Percentiles rank a stretch among this genome's conserved stretches.
phyloP scores from a whole-genome alignment of 2,329 filamentous ascomycete species.

The Waltergamsia citrina region DNA sequence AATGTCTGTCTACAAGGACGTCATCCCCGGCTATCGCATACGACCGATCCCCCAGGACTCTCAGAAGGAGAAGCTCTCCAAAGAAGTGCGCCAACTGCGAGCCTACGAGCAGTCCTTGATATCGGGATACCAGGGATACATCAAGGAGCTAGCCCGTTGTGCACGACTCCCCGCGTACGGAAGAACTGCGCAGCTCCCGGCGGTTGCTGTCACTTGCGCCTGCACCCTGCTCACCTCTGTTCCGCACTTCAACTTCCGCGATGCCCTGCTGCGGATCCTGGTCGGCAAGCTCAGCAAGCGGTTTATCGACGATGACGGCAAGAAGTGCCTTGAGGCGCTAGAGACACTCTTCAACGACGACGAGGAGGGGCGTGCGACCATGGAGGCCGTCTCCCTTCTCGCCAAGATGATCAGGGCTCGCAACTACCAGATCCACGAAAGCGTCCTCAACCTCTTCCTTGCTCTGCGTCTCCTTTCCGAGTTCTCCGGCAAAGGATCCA shows the following conservation, averaged over 20 bases:
- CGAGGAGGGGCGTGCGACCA: conserved; percentile 78
- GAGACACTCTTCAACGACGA: conserved; percentile 79
- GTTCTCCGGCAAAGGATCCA: conserved; percentile 76
- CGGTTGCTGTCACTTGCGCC: conserved; percentile 74
- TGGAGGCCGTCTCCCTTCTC: conserved; percentile 77
- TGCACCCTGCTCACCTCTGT: conserved; percentile 73
- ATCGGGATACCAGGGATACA: conserved; percentile 73
- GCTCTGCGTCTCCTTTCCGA: conserved; percentile 82
- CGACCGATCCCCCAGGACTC: conserved; percentile 69
- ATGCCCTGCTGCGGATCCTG: conserved; percentile 78
- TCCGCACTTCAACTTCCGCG: conserved; percentile 94
- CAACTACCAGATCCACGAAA: conserved; percentile 76
- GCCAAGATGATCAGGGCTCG: conserved; percentile 92
- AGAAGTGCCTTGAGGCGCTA: conserved; percentile 68
- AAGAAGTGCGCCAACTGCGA: conserved; percentile 76
- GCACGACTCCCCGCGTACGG: conserved; percentile 44
- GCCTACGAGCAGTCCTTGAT: conserved; percentile 84
- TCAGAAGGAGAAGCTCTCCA: conserved; percentile 72
- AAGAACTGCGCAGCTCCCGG: conserved; percentile 43
- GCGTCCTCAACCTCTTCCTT: conserved; percentile 81
- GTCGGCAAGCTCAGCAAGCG: conserved; percentile 72
- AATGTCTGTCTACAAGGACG: conserved; percentile 84
- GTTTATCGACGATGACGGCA: conserved; percentile 63
- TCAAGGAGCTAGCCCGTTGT: conserved; percentile 63
- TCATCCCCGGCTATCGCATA: conserved; percentile 95